Evolutionary conservation across 768 basidiomycete species (phyloP).

Genomic region (Termitomyces sp.): DNA sequence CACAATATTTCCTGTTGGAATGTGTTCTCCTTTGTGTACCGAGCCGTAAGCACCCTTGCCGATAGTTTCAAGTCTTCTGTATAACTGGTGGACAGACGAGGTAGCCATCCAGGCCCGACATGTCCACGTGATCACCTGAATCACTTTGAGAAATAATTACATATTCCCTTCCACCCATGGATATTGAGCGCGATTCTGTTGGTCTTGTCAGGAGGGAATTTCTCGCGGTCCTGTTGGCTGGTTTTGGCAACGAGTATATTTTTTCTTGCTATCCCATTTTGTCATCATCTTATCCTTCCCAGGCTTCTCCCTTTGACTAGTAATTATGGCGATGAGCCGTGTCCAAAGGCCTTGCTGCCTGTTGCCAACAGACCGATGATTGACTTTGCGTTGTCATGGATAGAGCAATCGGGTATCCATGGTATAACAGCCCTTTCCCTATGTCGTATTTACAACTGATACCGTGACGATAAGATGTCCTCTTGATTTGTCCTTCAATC

Average conservation of each 20-base stretch:
- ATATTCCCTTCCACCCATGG: slow-evolving; percentile 37
- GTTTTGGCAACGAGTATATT: slow-evolving; percentile 82
- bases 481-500: slow-evolving; percentile 76
- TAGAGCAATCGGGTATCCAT: slow-evolving; percentile 81
- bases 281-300: slow-evolving; percentile 14
- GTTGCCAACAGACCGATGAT: slow-evolving; percentile 86
- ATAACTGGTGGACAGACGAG: slow-evolving; percentile 68
- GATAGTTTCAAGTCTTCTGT: slow-evolving; percentile 83
- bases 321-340: slow-evolving; percentile 74
- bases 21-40: slow-evolving; percentile 86
- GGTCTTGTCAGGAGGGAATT: slow-evolving; percentile 68
- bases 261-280: neutral
- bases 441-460: slow-evolving; percentile 1
- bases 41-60: slow-evolving; percentile 96
- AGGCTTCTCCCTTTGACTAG: slow-evolving; percentile 73
- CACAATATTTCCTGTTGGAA: slow-evolving; percentile 80
- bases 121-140: slow-evolving; percentile 10
- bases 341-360: slow-evolving; percentile 83
- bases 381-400: slow-evolving; percentile 78
- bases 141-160: neutral
- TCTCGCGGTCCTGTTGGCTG: slow-evolving; percentile 81
- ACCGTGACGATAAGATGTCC: slow-evolving; percentile 52
- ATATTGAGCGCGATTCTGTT: slow-evolving; percentile 51
- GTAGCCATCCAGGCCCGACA: slow-evolving; percentile 13
- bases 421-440: slow-evolving; percentile 34